Base-by-base conservation (phyloP, 176 grass and related monocot genomes). In the Bolboschoenus planiculmis region DNA sequence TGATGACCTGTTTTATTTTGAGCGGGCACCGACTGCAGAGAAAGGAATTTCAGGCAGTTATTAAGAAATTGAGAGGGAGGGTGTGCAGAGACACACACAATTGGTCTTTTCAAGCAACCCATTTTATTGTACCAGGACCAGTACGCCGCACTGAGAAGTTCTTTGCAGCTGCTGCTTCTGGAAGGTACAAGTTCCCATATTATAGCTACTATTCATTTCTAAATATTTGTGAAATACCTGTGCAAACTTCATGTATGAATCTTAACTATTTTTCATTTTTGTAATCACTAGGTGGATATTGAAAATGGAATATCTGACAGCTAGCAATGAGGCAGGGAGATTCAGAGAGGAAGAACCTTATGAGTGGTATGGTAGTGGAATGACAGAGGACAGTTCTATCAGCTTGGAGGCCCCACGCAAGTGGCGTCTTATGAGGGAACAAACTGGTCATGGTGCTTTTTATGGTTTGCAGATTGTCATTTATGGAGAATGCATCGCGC, bases 61-160 rank as follows among this genome's bases (percentile, higher is more conserved):
- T 97, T 57, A 87, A 84, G 80, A 74, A 57, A 42, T 37, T 97
- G 35, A 91, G 81, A 76, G 95, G 87, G 71, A 85, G 85, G 76
- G 77, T 91, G 54, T 94, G 95, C 89, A 92, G 87, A 86, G 90
- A 94, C 89, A 89, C 92, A 47, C 94, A 97, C 50, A 88, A 92
- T 86, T 94, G 95, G 95, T 89, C 92, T 24, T 94, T 88, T 78
- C 85, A 92, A 91, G 92, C 94, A 24, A 94, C 95, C 72, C 95
- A 97, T 90, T 97, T 97, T 73, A 83, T 97, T 20, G 56, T 82
- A 62, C 88, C 85, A 2, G 83, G 86, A 15, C 92, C 90, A 33
- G 81, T 97, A 56, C 89, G 82, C 72, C 90, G 92, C 88, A 97
- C 90, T 27, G 95, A 97, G 48, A 94, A 97, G 84, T 94, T 97